Evolutionary conservation across 805 yeast genomes (phyloP).

Genomic region (Brettanomyces bruxellensis): DNA sequence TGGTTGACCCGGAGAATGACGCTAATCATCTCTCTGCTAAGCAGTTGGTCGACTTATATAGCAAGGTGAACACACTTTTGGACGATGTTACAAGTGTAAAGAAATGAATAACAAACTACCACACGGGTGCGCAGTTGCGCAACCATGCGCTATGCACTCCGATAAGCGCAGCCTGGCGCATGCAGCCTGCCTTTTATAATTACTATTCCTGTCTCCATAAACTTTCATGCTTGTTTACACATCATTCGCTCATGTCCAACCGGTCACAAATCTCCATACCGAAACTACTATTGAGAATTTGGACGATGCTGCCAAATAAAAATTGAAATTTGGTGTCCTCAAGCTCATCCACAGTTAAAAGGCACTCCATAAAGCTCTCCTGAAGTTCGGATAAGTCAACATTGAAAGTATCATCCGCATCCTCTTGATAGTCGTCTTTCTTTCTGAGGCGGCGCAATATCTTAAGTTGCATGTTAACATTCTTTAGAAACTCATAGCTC

Average conservation of each 20-base stretch:
- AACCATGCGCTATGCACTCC: too few species aligned
- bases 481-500: constrained; percentile 19
- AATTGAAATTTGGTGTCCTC: constrained; percentile 7
- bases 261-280: constrained; percentile 5
- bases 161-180: too few species aligned
- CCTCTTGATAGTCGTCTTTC: constrained; percentile 3
- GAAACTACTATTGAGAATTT: constrained; percentile 7
- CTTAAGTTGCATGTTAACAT: not conserved
- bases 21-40: constrained; percentile 14
- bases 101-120: not conserved
- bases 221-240: too few species aligned
- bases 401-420: constrained; percentile 4
- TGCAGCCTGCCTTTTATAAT: too few species aligned
- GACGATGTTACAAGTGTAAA: constrained; percentile 13
- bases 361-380: constrained; percentile 6
- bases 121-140: not conserved
- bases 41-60: constrained; percentile 21
- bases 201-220: too few species aligned
- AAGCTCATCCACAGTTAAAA: constrained; percentile 7
- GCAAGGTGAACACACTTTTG: constrained; percentile 27
- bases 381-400: constrained; percentile 5
- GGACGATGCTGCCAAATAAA: constrained; percentile 6
- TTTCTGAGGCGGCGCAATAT: not conserved
- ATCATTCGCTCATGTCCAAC: too few species aligned
- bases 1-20: constrained; percentile 9